phyloP scores from a whole-genome alignment of 2,329 filamentous ascomycete species.

The Hortaea werneckii region DNA sequence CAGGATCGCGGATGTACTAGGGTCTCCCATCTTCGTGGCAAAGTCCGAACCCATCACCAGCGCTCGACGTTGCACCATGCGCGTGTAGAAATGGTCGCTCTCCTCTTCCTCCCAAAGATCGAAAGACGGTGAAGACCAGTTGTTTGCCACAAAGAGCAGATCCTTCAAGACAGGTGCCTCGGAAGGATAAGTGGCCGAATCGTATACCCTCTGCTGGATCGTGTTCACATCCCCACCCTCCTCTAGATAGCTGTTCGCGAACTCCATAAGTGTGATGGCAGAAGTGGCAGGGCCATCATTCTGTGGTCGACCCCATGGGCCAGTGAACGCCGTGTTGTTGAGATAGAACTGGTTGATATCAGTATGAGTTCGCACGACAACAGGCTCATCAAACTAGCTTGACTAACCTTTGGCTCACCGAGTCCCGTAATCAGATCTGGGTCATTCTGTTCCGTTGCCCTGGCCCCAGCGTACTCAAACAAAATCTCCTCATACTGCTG shows the following conservation, averaged over 20 bases:
- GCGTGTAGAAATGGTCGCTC: slow-evolving; percentile 23
- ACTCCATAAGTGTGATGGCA: slow-evolving; percentile 23
- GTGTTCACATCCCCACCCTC: slow-evolving; percentile 17
- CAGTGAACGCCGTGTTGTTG: slow-evolving; percentile 22
- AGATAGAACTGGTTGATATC: slow-evolving; percentile 15
- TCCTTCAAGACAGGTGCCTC: slow-evolving; percentile 20
- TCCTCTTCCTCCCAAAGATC: slow-evolving; percentile 26
- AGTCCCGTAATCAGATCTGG: slow-evolving; percentile 22
- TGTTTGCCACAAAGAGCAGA: slow-evolving; percentile 22
- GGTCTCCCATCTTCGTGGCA: slow-evolving; percentile 21
- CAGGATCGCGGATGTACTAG: slow-evolving; percentile 16
- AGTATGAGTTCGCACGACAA: too few species aligned
- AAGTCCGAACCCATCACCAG: slow-evolving; percentile 20
- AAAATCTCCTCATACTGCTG: slow-evolving; percentile 15
- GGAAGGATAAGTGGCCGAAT: slow-evolving; percentile 15
- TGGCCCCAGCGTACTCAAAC: slow-evolving; percentile 18
- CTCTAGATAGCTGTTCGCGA: slow-evolving; percentile 20
- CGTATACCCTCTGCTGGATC: slow-evolving; percentile 20
- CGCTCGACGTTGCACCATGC: slow-evolving; percentile 22
- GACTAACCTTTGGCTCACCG: slow-evolving; percentile 20
- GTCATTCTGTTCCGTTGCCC: slow-evolving; percentile 24
- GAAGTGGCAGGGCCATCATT: slow-evolving; percentile 25
- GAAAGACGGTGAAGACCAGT: slow-evolving; percentile 20
- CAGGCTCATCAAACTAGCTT: background rate
- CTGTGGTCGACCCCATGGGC: slow-evolving; percentile 26